Conservation (phyloP, 768 basidiomycete species). For the Stropharia rugosoannulata region DNA sequence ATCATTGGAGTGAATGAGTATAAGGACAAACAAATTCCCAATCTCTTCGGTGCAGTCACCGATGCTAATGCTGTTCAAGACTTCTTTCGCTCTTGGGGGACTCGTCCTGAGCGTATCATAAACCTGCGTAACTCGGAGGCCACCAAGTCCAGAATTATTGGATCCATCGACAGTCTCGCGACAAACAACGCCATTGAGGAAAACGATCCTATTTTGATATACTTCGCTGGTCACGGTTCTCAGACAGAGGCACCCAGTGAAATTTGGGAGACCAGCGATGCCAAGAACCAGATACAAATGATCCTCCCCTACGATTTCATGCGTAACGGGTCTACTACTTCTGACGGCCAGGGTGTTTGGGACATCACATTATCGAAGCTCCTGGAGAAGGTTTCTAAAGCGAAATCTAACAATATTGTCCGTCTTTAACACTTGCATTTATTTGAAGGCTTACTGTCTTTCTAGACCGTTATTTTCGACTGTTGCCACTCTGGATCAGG, state of each 20-base stretch:
- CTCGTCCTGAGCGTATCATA: slow-evolving; percentile 29
- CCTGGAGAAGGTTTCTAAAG: not conserved
- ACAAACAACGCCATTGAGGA: slow-evolving; percentile 49
- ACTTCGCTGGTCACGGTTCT: slow-evolving; percentile 66
- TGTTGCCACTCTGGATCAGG: slow-evolving; percentile 6
- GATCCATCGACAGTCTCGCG: slow-evolving; percentile 51
- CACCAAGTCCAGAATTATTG: slow-evolving; percentile 47
- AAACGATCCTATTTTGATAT: slow-evolving; percentile 59
- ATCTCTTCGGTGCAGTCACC: slow-evolving; percentile 5
- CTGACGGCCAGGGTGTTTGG: not conserved
- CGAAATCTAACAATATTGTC: slow-evolving; percentile 11
- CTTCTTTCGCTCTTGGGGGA: not conserved
- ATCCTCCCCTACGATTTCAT: slow-evolving; percentile 8
- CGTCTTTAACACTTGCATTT: not conserved
- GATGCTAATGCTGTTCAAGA: slow-evolving; percentile 6
- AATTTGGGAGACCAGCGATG: slow-evolving; percentile 37
- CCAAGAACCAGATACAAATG: slow-evolving; percentile 26
- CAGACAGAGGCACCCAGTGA: slow-evolving; percentile 40
- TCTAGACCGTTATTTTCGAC: slow-evolving; percentile 1
- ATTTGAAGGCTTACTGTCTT: not conserved
- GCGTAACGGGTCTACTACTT: not conserved
- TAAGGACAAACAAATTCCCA: not conserved
- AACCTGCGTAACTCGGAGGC: slow-evolving; percentile 53
- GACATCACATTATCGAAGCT: not conserved
- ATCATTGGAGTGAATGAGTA: slow-evolving; percentile 13